Percentiles rank a stretch among this genome's conserved stretches.
These are phyloP conservation scores for Candida boleticola DNA, from an alignment of 805 yeast genomes.

Conservation along the genomic window DNA sequence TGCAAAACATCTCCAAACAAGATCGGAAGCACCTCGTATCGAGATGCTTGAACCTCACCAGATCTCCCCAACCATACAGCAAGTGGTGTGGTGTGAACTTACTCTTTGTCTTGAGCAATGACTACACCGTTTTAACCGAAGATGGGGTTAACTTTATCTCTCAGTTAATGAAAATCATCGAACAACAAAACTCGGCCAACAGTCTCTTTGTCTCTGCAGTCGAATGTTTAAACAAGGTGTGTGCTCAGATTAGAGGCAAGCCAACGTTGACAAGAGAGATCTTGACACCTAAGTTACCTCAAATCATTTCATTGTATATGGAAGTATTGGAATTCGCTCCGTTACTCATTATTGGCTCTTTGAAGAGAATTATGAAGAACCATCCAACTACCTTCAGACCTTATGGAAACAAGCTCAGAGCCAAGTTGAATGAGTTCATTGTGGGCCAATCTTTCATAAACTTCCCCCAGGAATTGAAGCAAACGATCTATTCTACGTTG, in stretches of 20 bases:
- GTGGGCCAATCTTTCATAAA: slow-evolving; percentile 33
- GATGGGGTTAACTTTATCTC: slow-evolving; percentile 41
- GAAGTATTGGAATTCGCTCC: slow-evolving; percentile 33
- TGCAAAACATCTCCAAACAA: slow-evolving; percentile 44
- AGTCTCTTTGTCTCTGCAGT: slow-evolving; percentile 23
- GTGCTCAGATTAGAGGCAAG: slow-evolving; percentile 64
- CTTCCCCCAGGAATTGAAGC: slow-evolving; percentile 40
- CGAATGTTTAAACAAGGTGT: slow-evolving; percentile 40
- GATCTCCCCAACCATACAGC: slow-evolving; percentile 31
- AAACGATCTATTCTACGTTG: slow-evolving; percentile 45
- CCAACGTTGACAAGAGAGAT: slow-evolving; percentile 82
- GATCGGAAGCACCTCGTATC: slow-evolving; percentile 52
- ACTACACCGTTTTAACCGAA: slow-evolving; percentile 36
- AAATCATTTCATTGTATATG: slow-evolving; percentile 54
- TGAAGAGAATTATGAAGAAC: slow-evolving; percentile 41
- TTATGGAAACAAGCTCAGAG: slow-evolving; percentile 60
- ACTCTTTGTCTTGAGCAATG: slow-evolving; percentile 40
- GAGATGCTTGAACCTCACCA: slow-evolving; percentile 29
- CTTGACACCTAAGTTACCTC: slow-evolving; percentile 73
- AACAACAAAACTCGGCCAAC: slow-evolving; percentile 31
- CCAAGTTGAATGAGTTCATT: slow-evolving; percentile 35
- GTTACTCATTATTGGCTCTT: slow-evolving; percentile 31
- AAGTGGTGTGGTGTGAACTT: slow-evolving; percentile 64
- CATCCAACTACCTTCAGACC: slow-evolving; percentile 85
- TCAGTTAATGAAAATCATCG: slow-evolving; percentile 41